Percentiles rank a stretch among this genome's conserved stretches.
These are phyloP conservation scores for Penicillium robsamsonii DNA, from an alignment of 495 filamentous ascomycete genomes.

Conservation along the genomic window DNA sequence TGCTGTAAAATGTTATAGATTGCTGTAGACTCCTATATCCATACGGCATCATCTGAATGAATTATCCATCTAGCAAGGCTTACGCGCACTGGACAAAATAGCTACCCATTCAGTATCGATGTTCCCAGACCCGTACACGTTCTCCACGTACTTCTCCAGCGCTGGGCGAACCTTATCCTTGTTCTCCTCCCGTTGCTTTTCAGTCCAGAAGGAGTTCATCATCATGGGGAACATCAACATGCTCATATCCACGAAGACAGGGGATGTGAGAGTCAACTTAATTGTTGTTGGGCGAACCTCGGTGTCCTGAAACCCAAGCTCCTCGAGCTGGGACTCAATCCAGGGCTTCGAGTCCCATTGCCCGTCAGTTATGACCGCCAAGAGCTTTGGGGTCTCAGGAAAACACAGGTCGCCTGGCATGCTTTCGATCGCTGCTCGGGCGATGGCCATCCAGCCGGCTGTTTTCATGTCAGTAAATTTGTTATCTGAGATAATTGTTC, in stretches of 20 bases:
- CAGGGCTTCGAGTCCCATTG: constrained; percentile 33
- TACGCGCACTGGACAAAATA: constrained; percentile 35
- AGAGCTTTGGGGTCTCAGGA: constrained; percentile 30
- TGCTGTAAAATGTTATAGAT: neutral
- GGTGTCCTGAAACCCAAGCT: constrained; percentile 32
- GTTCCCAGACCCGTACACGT: constrained; percentile 31
- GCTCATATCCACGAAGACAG: constrained; percentile 32
- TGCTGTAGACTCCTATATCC: neutral
- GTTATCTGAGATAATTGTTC: too few species aligned
- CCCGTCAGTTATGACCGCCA: constrained; percentile 20
- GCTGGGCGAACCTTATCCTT: constrained; percentile 24
- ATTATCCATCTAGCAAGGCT: constrained; percentile 16
- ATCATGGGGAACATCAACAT: constrained; percentile 30
- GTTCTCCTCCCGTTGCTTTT: constrained; percentile 28
- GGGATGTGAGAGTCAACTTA: constrained; percentile 19
- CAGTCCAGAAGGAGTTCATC: constrained; percentile 32
- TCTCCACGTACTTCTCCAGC: constrained; percentile 32
- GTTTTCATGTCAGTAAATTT: constrained; percentile 11
- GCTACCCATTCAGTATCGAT: constrained; percentile 34
- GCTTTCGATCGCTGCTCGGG: constrained; percentile 25
- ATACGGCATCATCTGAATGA: neutral
- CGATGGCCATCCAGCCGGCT: constrained; percentile 34
- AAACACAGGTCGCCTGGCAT: constrained; percentile 30
- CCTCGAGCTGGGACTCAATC: constrained; percentile 32
- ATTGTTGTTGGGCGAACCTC: constrained; percentile 24